Evolutionary conservation across 2,329 filamentous ascomycete genomes (phyloP), one percentile per base, ranked within the genome.

Genomic region (Pseudocercospora ulei): DNA sequence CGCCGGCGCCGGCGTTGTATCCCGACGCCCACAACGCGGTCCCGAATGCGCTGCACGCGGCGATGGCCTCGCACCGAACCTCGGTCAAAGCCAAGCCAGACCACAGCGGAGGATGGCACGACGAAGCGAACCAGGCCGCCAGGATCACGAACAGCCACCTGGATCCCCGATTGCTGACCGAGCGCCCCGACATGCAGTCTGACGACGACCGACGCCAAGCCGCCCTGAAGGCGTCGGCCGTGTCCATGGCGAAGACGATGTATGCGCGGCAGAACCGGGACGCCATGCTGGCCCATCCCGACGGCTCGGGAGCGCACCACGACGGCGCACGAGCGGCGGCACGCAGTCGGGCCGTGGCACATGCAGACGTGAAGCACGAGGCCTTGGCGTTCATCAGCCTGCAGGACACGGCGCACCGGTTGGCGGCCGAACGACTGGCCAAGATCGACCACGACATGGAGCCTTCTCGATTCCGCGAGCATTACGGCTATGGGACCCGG

Each of bases 161-260:
- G 39, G 75, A 85, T 62, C 69, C 78, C 45, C 76, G 78, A 45
- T 82, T 93, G 75, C 93, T 80, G 56, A 85, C 80, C 0, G 78
- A 82, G 1, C 66, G 75, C 20, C 85, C 86, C 3, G 79, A 78
- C 0, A 40, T 33, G 26, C 83, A 92, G 54, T 64, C 76, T 0
- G 79, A 90, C 25, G 85, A 94, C 54, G 73, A 78, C 58, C 77
- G 73, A 45, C 75, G 73, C 41, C 73, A 78, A 28, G 80, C 85
- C 49, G 76, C 78, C 3, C 66, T 93, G 2, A 80, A 80, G 47
- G 83, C 85, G 18, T 88, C 85, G 12, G 85, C 87, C 2, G 68
- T 94, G 2, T 83, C 82, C 7, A 93, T 95, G 85, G 86, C 87
- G 4, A 82, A 80, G 61, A 76, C 80, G 51, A 88, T 94, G 77